Conservation (phyloP, 495 filamentous ascomycete species). For the Aspergillus coremiiformis region DNA sequence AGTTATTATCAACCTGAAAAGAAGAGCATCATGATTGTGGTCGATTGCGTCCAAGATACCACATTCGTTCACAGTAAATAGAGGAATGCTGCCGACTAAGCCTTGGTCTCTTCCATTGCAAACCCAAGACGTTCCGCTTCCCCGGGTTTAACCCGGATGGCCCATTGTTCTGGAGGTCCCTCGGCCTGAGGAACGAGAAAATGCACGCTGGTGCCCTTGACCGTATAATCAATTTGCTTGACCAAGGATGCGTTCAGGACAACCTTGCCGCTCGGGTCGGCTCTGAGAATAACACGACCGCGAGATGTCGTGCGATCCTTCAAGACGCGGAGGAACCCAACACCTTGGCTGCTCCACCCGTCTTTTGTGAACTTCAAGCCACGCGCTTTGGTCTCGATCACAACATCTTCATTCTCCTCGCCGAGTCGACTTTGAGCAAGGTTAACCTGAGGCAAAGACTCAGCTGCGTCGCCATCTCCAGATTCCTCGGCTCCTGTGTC, state of each 20-base stretch:
- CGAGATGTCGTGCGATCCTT: constrained; percentile 56
- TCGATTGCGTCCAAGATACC: constrained; percentile 9
- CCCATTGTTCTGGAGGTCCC: constrained; percentile 53
- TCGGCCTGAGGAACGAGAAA: constrained; percentile 46
- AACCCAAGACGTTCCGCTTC: constrained; percentile 14
- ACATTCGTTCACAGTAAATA: neutral
- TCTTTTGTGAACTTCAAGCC: constrained; percentile 43
- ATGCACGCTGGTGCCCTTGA: constrained; percentile 47
- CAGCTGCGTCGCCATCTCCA: constrained; percentile 45
- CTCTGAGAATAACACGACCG: constrained; percentile 58
- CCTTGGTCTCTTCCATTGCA: constrained; percentile 18
- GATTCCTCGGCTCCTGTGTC: constrained; percentile 55
- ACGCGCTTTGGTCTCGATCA: constrained; percentile 57
- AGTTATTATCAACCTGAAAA: constrained; percentile 5
- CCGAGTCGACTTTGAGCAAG: constrained; percentile 55
- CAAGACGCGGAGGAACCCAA: constrained; percentile 59
- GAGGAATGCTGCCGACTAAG: neutral
- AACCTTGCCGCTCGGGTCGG: constrained; percentile 61
- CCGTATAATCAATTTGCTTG: constrained; percentile 50
- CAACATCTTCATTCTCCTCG: constrained; percentile 61
- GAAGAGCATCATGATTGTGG: constrained; percentile 4
- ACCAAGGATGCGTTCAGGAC: constrained; percentile 60
- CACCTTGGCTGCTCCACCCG: constrained; percentile 53
- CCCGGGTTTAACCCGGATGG: constrained; percentile 55
- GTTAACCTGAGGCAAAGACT: constrained; percentile 48